Evolutionary conservation across 148 eudicot genomes (phyloP).

Genomic region (Heliosperma pusillum): DNA sequence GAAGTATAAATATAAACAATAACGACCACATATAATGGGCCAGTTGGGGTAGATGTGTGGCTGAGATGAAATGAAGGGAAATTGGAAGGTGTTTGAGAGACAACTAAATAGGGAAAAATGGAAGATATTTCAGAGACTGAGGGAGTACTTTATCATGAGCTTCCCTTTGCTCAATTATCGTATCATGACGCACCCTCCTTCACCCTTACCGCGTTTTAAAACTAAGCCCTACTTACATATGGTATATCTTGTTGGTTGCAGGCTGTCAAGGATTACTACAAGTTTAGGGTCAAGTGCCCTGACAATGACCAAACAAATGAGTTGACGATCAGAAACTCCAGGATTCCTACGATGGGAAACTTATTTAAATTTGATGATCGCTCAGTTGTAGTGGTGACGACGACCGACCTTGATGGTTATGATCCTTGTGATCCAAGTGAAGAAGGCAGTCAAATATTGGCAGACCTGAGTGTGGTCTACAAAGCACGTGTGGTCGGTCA

Average conservation of each 20-base stretch:
- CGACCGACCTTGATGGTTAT: constrained; percentile 67
- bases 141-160: no score
- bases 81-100: no score
- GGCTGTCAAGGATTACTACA: constrained; percentile 73
- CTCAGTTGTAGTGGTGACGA: constrained; percentile 61
- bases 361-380: constrained; percentile 61
- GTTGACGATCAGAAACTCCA: constrained; percentile 25
- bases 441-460: constrained; percentile 28
- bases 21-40: no score
- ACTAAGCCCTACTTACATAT: neutral
- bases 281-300: constrained; percentile 29
- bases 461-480: constrained; percentile 53
- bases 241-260: constrained; percentile 23
- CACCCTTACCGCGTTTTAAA: neutral
- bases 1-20: no score
- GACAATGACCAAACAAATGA: constrained; percentile 9
- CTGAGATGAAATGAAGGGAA: no score
- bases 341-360: constrained; percentile 27
- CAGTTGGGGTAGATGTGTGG: no score
- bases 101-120: no score
- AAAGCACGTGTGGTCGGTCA: constrained; percentile 53
- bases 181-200: neutral
- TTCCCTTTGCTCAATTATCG: no score
- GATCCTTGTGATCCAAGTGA: constrained; percentile 26
- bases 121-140: no score